These are phyloP conservation scores for Calocera cornea DNA, from an alignment of 768 basidiomycete species.

Conservation along the genomic window DNA sequence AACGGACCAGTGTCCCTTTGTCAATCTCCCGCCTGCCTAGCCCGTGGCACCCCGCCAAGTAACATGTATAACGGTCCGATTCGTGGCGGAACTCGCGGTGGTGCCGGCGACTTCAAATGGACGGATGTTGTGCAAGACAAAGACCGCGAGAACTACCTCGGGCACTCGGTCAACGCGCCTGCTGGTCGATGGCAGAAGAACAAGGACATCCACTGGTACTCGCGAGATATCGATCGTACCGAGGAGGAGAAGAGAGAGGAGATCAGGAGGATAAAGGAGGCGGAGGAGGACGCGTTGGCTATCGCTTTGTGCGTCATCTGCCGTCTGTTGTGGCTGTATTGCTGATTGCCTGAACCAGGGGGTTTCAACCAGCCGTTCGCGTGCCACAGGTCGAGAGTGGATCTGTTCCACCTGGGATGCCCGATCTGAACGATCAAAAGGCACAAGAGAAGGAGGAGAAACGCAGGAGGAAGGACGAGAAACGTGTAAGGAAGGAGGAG, in stretches of 20 bases:
- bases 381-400: conserved; percentile 12
- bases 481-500: conserved; percentile 39
- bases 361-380: conserved; percentile 44
- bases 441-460: conserved; percentile 22
- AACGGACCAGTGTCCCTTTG: too few species aligned
- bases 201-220: conserved; percentile 94
- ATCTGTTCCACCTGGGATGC: conserved; percentile 7
- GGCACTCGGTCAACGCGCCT: conserved; percentile 88
- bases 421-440: conserved; percentile 17
- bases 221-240: conserved; percentile 38
- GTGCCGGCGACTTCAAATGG: conserved; percentile 86
- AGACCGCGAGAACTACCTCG: conserved; percentile 92
- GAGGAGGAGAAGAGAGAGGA: conserved; percentile 52
- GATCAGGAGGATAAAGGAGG: conserved; percentile 67
- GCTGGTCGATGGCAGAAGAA: conserved; percentile 96
- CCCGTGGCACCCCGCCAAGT: too few species aligned
- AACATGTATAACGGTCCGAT: conserved; percentile 32
- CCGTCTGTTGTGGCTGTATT: not conserved
- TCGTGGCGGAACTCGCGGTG: conserved; percentile 81
- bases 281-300: conserved; percentile 77
- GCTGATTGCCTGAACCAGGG: conserved; percentile 34
- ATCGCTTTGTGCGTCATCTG: conserved; percentile 49
- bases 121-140: conserved; percentile 82
- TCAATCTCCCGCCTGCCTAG: not conserved
- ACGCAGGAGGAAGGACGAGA: conserved; percentile 38